Evolutionary conservation across 768 basidiomycete genomes (phyloP).

Genomic region (Coprinopsis strossmayeri): DNA sequence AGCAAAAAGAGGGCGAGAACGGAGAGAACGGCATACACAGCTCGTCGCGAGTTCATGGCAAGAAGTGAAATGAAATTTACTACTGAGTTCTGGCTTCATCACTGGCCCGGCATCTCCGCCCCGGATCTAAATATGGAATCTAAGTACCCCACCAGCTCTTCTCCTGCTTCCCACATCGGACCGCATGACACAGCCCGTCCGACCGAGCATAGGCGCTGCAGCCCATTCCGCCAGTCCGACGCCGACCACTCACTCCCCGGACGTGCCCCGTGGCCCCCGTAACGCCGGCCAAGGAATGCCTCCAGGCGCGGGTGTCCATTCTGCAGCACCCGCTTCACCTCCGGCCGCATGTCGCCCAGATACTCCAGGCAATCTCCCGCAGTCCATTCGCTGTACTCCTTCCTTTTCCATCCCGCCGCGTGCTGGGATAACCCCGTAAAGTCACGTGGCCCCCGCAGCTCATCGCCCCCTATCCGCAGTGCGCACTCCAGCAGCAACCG

Average conservation of each 20-base stretch:
- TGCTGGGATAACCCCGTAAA: conserved; percentile 41
- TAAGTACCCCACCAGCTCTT: background rate
- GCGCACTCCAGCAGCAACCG: conserved; percentile 54
- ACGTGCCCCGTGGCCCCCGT: conserved; percentile 44
- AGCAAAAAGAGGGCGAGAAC: conserved; percentile 70
- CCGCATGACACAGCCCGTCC: conserved; percentile 48
- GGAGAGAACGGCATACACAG: conserved; percentile 36
- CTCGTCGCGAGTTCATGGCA: conserved; percentile 40
- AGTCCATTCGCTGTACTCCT: conserved; percentile 43
- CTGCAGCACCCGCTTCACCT: conserved; percentile 8
- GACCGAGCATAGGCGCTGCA: conserved; percentile 39
- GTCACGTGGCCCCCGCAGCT: conserved; percentile 29
- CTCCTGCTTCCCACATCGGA: conserved; percentile 38
- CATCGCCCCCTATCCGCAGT: conserved; percentile 43
- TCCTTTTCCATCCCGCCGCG: conserved; percentile 46
- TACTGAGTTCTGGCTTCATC: too few relatives aligned
- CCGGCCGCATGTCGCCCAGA: conserved; percentile 22
- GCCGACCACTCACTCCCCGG: conserved; percentile 73
- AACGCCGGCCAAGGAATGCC: conserved; percentile 42
- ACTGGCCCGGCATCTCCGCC: too few relatives aligned
- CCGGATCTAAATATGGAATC: conserved; percentile 32
- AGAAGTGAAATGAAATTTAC: conserved; percentile 9
- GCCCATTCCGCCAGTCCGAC: conserved; percentile 55
- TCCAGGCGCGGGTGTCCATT: conserved; percentile 37
- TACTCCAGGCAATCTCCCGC: conserved; percentile 53